Base-by-base conservation (phyloP, 202 grass and related monocot species). In the Zoysia matrella region DNA sequence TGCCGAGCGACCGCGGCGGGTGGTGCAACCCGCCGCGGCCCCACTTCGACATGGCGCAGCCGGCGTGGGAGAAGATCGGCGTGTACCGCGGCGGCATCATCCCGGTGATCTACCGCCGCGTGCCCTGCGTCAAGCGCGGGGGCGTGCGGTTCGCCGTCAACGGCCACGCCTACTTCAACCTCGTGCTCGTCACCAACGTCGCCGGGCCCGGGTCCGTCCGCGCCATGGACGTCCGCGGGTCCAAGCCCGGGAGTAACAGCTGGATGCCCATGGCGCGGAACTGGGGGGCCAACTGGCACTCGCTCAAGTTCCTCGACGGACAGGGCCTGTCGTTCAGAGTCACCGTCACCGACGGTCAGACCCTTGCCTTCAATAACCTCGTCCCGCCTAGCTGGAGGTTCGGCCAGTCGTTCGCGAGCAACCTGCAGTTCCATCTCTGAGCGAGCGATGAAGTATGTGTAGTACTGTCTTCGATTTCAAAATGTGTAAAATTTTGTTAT, bases 281-380 rank as follows among this genome's bases (percentile, higher is more conserved):
- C 75, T 94, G 92, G 92, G 86, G 92, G 7, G 88, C 78, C 3
- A 74, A 87, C 61, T 89, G 89, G 92, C 86, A 89, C 68, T 85
- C 87, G 0, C 10, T 80, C 0, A 3, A 47, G 0, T 79, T 83
- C 51, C 86, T 90, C 47, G 88, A 39, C 9, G 72, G 61, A 0
- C 87, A 92, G 72, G 53, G 70, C 3, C 72, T 94, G 2, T 69
- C 89, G 2, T 94, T 94, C 41, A 74, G 84, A 11, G 79, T 86
- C 2, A 90, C 82, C 1, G 69, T 54, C 62, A 84, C 80, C 7
- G 87, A 95, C 4, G 67, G 72, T 13, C 89, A 88, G 74, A 90
- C 52, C 1, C 42, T 84, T 7, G 67, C 57, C 10, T 92, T 88
- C 65, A 14, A 46, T 4, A 22, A 83, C 60, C 61, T 87, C 57